Conservation (phyloP, 352 stramenopile species). For the Peronosclerospora sorghi region DNA sequence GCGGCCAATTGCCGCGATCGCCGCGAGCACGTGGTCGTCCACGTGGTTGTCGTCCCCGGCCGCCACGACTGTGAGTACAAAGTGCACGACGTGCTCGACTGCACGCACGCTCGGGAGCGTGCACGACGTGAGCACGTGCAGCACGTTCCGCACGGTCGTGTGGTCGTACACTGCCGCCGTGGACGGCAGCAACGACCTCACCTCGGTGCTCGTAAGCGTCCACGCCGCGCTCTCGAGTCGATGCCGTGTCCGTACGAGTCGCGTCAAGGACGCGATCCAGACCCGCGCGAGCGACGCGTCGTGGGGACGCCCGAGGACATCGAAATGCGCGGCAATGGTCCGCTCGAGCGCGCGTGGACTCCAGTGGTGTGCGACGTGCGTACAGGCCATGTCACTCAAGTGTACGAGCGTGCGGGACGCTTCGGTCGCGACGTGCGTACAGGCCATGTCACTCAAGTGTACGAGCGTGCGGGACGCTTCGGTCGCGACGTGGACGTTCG, state of each 20-base stretch:
- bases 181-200: conserved; percentile 21
- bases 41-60: conserved; percentile 3
- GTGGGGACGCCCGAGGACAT: conserved; percentile 22
- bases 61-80: conserved; percentile 7
- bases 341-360: conserved; percentile 30
- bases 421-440: conserved; percentile 15
- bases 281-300: conserved; percentile 5
- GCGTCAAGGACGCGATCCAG: conserved; percentile 19
- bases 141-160: conserved; percentile 2
- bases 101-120: conserved; percentile 23
- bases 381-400: conserved; percentile 21
- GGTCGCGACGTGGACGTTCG: conserved; percentile 22
- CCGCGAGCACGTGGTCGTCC: conserved; percentile 9
- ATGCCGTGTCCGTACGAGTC: conserved; percentile 18
- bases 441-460: conserved; percentile 19
- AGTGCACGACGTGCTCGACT: conserved; percentile 25
- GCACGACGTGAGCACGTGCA: conserved; percentile 21
- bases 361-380: conserved; percentile 13
- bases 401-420: conserved; percentile 33
- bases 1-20: conserved; percentile 12
- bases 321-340: conserved; percentile 36
- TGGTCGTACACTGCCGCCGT: conserved; percentile 4
- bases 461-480: conserved; percentile 42
- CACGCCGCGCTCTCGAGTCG: conserved; percentile 9
- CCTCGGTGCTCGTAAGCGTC: conserved; percentile 14